Conservation (phyloP, 192 early-diverging fungal species). For the Coemansia sp. region DNA sequence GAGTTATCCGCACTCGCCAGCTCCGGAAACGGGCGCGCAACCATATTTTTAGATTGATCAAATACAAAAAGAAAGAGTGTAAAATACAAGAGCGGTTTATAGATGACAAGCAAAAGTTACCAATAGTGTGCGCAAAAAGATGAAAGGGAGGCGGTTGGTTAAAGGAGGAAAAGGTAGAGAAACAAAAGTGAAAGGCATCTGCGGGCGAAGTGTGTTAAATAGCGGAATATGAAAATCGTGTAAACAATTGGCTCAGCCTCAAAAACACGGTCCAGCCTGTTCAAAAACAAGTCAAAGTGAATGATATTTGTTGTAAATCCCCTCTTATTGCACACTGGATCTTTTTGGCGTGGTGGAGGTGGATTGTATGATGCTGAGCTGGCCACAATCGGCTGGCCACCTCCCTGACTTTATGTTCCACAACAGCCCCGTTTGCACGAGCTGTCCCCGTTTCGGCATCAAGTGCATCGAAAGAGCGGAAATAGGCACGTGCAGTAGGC, state of each 20-base stretch:
- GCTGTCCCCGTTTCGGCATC: too few species aligned
- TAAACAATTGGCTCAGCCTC: conserved; percentile 2
- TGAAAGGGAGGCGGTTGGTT: background rate
- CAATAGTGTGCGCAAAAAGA: background rate
- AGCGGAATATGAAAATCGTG: conserved; percentile 2
- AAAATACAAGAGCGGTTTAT: too few species aligned
- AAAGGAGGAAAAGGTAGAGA: background rate
- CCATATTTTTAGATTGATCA: conserved; percentile 11
- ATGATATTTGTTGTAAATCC: background rate
- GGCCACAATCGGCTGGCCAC: too few species aligned
- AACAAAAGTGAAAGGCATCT: background rate
- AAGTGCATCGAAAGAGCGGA: too few species aligned
- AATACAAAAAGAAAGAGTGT: too few species aligned
- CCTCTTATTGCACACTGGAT: background rate
- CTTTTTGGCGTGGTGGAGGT: too few species aligned
- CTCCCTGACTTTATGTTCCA: too few species aligned
- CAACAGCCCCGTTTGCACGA: too few species aligned
- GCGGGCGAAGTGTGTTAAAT: background rate
- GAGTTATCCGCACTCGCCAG: conserved; percentile 46
- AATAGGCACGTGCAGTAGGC: too few species aligned
- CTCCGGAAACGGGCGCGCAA: conserved; percentile 30
- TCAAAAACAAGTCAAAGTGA: background rate
- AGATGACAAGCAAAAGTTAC: too few species aligned
- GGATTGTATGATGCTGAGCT: too few species aligned
- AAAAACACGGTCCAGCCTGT: background rate